phyloP scores from a whole-genome alignment of 2,329 filamentous ascomycete species.

The Triangularia setosa region DNA sequence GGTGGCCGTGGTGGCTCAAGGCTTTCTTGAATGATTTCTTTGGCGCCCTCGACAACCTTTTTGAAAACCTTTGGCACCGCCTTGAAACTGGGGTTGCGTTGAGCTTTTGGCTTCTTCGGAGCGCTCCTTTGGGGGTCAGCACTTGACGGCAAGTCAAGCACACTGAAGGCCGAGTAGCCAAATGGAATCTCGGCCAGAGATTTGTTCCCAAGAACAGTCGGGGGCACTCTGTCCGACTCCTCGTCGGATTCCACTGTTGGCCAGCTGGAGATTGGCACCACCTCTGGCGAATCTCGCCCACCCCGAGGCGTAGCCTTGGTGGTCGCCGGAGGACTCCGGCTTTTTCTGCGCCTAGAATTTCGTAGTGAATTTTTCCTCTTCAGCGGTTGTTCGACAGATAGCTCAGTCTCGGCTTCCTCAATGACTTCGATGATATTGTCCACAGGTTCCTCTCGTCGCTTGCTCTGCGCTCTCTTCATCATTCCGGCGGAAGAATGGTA shows the following conservation, averaged over 20 bases:
- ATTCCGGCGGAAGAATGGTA: slow-evolving; percentile 28
- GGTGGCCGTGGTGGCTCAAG: slow-evolving; percentile 47
- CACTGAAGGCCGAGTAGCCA: slow-evolving; percentile 64
- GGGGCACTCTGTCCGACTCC: slow-evolving; percentile 36
- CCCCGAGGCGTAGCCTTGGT: slow-evolving; percentile 26
- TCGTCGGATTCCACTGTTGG: slow-evolving; percentile 20
- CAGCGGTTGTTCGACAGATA: slow-evolving; percentile 34
- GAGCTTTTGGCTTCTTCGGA: slow-evolving; percentile 42
- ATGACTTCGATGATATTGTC: slow-evolving; percentile 30
- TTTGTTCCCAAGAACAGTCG: slow-evolving; percentile 43
- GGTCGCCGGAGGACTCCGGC: slow-evolving; percentile 27
- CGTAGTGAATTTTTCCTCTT: slow-evolving; percentile 28
- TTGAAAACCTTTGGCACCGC: slow-evolving; percentile 60
- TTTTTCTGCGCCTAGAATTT: slow-evolving; percentile 12
- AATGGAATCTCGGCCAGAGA: slow-evolving; percentile 59
- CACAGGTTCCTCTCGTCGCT: slow-evolving; percentile 20
- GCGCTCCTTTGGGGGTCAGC: slow-evolving; percentile 41
- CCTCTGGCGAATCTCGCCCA: slow-evolving; percentile 24
- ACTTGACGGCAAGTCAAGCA: slow-evolving; percentile 53
- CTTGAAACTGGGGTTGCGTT: slow-evolving; percentile 55
- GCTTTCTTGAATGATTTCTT: slow-evolving; percentile 61
- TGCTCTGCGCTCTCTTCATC: slow-evolving; percentile 24
- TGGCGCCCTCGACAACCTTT: slow-evolving; percentile 60
- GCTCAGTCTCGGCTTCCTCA: slow-evolving; percentile 36
- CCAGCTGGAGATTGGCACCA: slow-evolving; percentile 10